A percentile compares a stretch with the other conserved stretches of the same genome.
These are phyloP conservation scores for Vicia sativa DNA, from an alignment of 306 rosid genomes.

Conservation along the genomic window DNA sequence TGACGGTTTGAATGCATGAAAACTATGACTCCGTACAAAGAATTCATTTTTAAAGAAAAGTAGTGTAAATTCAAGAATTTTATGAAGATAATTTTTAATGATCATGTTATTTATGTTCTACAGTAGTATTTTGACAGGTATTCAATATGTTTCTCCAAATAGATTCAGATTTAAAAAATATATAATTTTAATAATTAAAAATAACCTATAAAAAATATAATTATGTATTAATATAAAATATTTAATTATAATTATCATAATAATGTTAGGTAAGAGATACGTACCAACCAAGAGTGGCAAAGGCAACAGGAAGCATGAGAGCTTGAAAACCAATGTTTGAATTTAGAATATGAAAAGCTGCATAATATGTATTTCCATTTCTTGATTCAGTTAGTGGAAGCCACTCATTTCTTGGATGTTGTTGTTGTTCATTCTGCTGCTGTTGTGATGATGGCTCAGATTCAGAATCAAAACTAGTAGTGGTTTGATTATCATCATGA, in stretches of 20 bases:
- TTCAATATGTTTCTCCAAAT: too few relatives aligned
- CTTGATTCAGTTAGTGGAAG: conserved; percentile 67
- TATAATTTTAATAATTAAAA: too few relatives aligned
- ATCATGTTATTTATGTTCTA: too few relatives aligned
- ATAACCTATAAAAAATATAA: too few relatives aligned
- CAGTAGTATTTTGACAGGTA: too few relatives aligned
- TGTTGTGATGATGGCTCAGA: not conserved
- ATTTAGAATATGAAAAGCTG: conserved; percentile 50
- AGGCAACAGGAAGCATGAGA: conserved; percentile 63
- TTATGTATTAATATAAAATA: too few relatives aligned
- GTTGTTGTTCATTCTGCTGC: conserved; percentile 16
- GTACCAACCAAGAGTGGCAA: conserved; percentile 75
- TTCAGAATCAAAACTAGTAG: not conserved
- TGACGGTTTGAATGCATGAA: not conserved
- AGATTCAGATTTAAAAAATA: too few relatives aligned
- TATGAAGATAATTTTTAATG: too few relatives aligned
- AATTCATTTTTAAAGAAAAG: too few relatives aligned
- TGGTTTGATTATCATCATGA: not conserved
- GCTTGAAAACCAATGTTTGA: conserved; percentile 67
- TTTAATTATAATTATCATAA: too few relatives aligned
- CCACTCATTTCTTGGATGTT: conserved; percentile 54
- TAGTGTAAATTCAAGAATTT: too few relatives aligned
- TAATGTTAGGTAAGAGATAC: not conserved
- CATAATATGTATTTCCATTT: conserved; percentile 50
- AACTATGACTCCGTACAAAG: not conserved